Base-by-base conservation (phyloP, 805 yeast genomes). In the Yamadazyma nakazawae region DNA sequence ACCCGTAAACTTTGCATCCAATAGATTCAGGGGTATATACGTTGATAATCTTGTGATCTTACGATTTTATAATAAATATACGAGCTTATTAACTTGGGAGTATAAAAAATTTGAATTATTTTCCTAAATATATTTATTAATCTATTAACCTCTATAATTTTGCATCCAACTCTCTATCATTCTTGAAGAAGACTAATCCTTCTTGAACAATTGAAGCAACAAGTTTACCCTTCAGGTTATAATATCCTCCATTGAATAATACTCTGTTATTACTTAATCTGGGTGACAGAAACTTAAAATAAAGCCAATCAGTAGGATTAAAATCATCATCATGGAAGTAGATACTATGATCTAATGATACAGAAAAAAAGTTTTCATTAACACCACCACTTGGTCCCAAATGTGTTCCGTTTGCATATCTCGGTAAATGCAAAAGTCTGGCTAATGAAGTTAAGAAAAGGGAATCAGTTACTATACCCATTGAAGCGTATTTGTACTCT, bases 271-370 rank as follows among this genome's bases (percentile, higher is more conserved):
- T 65, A 25, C 34, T 16, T 40, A 62, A 57, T 32, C 68, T 52
- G 5, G 68, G 68, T 1, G 66, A 60, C 24, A 43, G 50, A 48
- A 56, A 65, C n/a, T 51, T 54, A 48, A 61, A 62, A 47, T 56
- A 62, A 11, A 57, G 46, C 72, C 72, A 67, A 7, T 62, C 52
- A 12, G 59, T 58, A 8, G 69, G 69, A 41, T 66, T 66, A 48
- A 67, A 66, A 24, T 54, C 58, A 42, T 62, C 68, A 43, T 67
- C 71, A 48, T 67, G 72, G 50, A 67, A 64, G 45, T 59, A 67
- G 7, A 67, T 55, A 5, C 65, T 55, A 46, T 67, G 72, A 51
- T 67, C 72, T 30, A 67, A 54, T 7, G 68, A 62, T 1, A 66
- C 61, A 13, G 63, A 57, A 37, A 67, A 66, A 45, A 62, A 66